Conservation (phyloP, 495 filamentous ascomycete species). For the Parathielavia appendiculata region DNA sequence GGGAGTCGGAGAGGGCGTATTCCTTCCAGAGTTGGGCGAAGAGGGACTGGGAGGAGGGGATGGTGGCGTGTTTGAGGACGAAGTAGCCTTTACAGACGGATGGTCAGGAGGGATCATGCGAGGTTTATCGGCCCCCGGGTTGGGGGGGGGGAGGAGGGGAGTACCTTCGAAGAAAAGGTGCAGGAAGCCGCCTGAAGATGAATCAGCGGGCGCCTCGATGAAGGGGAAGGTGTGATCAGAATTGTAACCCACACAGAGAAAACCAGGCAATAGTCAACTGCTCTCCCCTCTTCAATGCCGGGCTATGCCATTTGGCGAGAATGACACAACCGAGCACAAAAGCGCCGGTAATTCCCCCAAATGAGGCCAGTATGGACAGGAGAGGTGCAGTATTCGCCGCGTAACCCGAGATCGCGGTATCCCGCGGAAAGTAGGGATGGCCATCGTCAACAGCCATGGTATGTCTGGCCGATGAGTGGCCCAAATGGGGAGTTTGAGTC, state of each 20-base stretch:
- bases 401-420: constrained; percentile 57
- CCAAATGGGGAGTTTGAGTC: background rate
- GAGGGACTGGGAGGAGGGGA: constrained; percentile 42
- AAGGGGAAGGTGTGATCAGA: constrained; percentile 8
- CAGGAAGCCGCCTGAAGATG: constrained; percentile 47
- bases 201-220: constrained; percentile 10
- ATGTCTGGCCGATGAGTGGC: background rate
- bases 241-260: constrained; percentile 34
- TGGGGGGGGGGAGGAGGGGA: constrained; percentile 5
- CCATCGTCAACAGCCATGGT: background rate
- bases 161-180: constrained; percentile 76
- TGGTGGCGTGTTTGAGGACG: constrained; percentile 54
- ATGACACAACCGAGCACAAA: constrained; percentile 43
- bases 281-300: constrained; percentile 38
- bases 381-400: constrained; percentile 46
- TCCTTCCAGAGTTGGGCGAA: constrained; percentile 87
- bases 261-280: constrained; percentile 56
- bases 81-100: constrained; percentile 57
- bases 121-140: background rate
- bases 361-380: constrained; percentile 43
- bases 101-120: background rate
- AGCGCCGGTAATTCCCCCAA: constrained; percentile 41
- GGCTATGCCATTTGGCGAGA: constrained; percentile 38
- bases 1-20: constrained; percentile 76
- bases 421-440: constrained; percentile 71